These are phyloP conservation scores for Triticum dicoccoides DNA, from an alignment of 176 grass and related monocot genomes.

Conservation along the genomic window DNA sequence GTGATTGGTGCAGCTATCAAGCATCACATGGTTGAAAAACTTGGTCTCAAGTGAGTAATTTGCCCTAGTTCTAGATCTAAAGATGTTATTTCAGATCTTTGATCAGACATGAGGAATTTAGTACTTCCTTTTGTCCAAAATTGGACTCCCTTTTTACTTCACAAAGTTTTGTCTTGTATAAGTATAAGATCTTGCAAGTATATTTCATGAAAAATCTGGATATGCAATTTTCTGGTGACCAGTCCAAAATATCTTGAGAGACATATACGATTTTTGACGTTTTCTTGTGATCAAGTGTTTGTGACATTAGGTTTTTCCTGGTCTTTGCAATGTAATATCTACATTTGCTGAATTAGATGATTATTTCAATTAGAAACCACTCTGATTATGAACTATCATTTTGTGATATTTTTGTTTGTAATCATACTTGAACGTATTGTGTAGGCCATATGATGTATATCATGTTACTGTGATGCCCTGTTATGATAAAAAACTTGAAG, in stretches of 20 bases:
- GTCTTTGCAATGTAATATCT: not conserved
- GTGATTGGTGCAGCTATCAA: conserved; percentile 87
- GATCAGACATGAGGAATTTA: not conserved
- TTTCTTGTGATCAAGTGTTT: not conserved
- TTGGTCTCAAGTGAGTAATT: conserved; percentile 66
- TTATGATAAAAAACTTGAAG: conserved; percentile 99
- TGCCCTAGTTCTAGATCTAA: conserved; percentile 18
- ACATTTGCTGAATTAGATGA: not conserved
- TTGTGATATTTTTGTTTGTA: conserved; percentile 1
- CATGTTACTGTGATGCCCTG: conserved; percentile 99
- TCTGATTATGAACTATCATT: not conserved
- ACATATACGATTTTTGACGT: not conserved
- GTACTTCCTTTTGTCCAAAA: not conserved
- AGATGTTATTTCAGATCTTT: conserved; percentile 21
- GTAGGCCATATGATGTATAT: conserved; percentile 65
- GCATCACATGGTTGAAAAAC: conserved; percentile 67
- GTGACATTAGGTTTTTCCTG: not conserved
- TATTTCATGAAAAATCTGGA: not conserved
- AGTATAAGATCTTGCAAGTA: conserved; percentile 1
- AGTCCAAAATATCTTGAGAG: not conserved
- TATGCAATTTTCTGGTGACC: not conserved
- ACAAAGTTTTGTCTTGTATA: not conserved
- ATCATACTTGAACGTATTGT: not conserved
- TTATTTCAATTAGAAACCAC: not conserved
- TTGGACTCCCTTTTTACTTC: not conserved